Base-by-base conservation (phyloP, 495 filamentous ascomycete species). In the Talaromyces stipitatus region DNA sequence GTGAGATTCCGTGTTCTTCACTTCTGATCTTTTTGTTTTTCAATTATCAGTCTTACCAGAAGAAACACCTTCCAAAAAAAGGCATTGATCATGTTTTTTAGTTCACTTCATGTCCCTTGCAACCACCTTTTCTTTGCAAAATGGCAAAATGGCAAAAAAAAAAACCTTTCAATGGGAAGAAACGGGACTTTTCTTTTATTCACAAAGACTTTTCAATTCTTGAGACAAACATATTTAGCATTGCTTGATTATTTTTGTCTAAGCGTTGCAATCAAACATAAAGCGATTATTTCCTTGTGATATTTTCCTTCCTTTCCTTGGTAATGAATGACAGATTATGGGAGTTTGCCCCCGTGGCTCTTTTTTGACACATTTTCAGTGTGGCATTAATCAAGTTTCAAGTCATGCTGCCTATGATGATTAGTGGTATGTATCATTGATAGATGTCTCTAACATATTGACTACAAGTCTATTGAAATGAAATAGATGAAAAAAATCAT, bases 11-110 rank as follows among this genome's bases (percentile, higher is more conserved):
- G 45, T 64, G 59, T 26, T 48, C 28, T 58, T 63, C 58, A n/a
- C 61, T 63, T 57, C 55, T 63, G 60, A 50, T 53, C n/a, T n/a
- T 61, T 59, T 55, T 55, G 55, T 54, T 59, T 47, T 58, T 69
- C 66, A 64, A 61, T 65, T 54, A 60, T 59, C 24, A n/a, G 12
- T n/a, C 45, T 48, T 8, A 26, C 24, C 45, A 48, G 36, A 41
- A 48, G 45, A 48, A 48, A 48, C 20, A 48, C 24, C 36, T 41
- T 41, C 5, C 36, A 26, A 48, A 48, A 48, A 48, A 48, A 48
- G 45, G 14, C 45, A 26, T 48, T 48, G 22, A 48, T 48, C 45
- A 26, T 48, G 45, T 26, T 48, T 48, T 26, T 33, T 6, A 6
- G 10, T 48, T 48, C 14, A 24, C 45, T 48, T 48, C 45, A 12